phyloP scores from a whole-genome alignment of 2,329 filamentous ascomycete species.

The Didymella arachidicola region DNA sequence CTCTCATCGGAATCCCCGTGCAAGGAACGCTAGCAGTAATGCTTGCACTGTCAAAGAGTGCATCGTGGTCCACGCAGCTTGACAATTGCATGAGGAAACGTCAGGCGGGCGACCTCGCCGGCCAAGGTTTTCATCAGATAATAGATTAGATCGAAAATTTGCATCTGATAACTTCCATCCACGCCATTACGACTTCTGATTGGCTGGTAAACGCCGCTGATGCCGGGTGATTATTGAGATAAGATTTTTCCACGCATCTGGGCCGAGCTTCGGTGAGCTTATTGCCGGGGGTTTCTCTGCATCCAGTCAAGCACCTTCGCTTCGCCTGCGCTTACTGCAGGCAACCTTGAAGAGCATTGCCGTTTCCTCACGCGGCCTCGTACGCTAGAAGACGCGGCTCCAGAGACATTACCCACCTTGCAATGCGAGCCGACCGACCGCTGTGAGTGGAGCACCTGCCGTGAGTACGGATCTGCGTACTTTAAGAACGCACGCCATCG shows the following conservation, averaged over 20 bases:
- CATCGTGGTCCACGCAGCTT: neutral
- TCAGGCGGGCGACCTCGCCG: slow-evolving; percentile 1
- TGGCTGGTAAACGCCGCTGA: slow-evolving; percentile 25
- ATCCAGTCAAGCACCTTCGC: slow-evolving; percentile 20
- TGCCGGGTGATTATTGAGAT: slow-evolving; percentile 37
- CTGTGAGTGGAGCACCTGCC: slow-evolving; percentile 18
- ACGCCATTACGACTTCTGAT: slow-evolving; percentile 17
- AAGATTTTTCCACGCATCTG: slow-evolving; percentile 30
- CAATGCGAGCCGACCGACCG: slow-evolving; percentile 25
- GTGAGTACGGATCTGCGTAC: slow-evolving; percentile 27
- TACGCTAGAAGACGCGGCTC: slow-evolving; percentile 22
- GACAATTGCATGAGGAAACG: slow-evolving; percentile 12
- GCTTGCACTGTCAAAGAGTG: neutral
- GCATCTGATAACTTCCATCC: slow-evolving; percentile 35
- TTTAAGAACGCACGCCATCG: slow-evolving; percentile 28
- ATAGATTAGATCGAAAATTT: slow-evolving; percentile 40
- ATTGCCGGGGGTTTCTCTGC: slow-evolving; percentile 26
- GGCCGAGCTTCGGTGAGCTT: slow-evolving; percentile 36
- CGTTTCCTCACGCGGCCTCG: slow-evolving; percentile 24
- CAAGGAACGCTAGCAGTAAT: neutral
- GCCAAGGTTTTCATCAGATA: slow-evolving; percentile 35
- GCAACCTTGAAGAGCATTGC: slow-evolving; percentile 19
- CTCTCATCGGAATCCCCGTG: neutral
- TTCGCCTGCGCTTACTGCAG: slow-evolving; percentile 23
- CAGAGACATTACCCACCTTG: slow-evolving; percentile 19